Evolutionary conservation across 2,329 filamentous ascomycete genomes (phyloP).

Genomic region (Didymella pomorum): DNA sequence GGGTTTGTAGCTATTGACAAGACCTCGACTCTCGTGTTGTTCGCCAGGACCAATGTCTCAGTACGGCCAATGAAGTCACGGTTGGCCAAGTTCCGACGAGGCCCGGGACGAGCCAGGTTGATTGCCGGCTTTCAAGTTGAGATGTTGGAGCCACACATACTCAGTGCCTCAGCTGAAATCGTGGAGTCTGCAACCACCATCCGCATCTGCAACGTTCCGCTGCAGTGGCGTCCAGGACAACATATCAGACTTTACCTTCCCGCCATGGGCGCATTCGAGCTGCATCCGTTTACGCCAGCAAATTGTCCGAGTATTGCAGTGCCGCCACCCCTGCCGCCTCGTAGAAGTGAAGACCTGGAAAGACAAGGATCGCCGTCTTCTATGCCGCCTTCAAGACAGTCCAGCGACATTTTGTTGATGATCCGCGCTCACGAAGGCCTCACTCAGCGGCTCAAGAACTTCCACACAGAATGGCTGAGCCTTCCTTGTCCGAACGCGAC

Average conservation of each 20-base stretch:
- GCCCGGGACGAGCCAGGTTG: constrained; percentile 22
- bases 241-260: constrained; percentile 41
- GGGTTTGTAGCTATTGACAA: constrained; percentile 31
- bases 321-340: constrained; percentile 22
- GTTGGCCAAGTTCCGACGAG: constrained; percentile 19
- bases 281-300: constrained; percentile 43
- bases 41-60: constrained; percentile 32
- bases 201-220: constrained; percentile 33
- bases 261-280: constrained; percentile 33
- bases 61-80: constrained; percentile 21
- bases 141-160: constrained; percentile 26
- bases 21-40: constrained; percentile 7
- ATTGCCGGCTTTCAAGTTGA: constrained; percentile 36
- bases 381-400: not conserved
- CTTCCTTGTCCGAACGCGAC: constrained; percentile 41
- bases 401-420: constrained; percentile 37
- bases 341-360: constrained; percentile 28
- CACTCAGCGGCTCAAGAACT: constrained; percentile 33
- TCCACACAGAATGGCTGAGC: constrained; percentile 35
- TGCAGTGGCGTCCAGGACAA: constrained; percentile 41
- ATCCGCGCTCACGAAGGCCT: constrained; percentile 33
- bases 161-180: constrained; percentile 13
- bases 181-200: constrained; percentile 31
- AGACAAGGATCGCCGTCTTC: constrained; percentile 1
- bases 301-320: constrained; percentile 30